Conservation (phyloP, 345 rosid genomes). For the Citrus unshiu region DNA sequence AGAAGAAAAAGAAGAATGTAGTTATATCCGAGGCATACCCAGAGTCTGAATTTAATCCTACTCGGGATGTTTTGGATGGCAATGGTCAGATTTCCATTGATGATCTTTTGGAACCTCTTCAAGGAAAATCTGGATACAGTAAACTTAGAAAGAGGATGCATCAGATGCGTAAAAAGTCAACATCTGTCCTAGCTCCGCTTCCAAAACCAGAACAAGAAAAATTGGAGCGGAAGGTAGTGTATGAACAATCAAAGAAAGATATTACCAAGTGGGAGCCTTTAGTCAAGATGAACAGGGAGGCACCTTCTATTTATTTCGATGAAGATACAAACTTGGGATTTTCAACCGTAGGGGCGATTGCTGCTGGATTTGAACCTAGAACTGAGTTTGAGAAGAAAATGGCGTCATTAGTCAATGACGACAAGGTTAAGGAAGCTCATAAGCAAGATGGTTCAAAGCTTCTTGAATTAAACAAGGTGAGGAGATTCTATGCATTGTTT, state of each 20-base stretch:
- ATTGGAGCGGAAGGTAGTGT: constrained; percentile 72
- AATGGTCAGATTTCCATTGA: constrained; percentile 48
- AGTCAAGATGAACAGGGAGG: constrained; percentile 84
- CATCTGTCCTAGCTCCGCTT: constrained; percentile 71
- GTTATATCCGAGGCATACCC: constrained; percentile 74
- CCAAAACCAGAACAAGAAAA: constrained; percentile 65
- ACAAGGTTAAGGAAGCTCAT: constrained; percentile 69
- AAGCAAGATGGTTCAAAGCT: constrained; percentile 77
- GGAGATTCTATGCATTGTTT: not conserved
- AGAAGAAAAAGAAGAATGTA: constrained; percentile 45
- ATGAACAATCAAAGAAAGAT: constrained; percentile 53
- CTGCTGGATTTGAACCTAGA: constrained; percentile 87
- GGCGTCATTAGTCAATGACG: constrained; percentile 62
- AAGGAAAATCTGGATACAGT: constrained; percentile 55
- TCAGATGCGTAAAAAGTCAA: constrained; percentile 45
- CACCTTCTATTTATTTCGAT: constrained; percentile 70
- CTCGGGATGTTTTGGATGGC: constrained; percentile 76
- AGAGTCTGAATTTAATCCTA: constrained; percentile 90
- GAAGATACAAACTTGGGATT: constrained; percentile 63
- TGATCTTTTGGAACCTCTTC: constrained; percentile 68
- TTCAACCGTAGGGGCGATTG: constrained; percentile 93
- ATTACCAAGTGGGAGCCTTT: constrained; percentile 72
- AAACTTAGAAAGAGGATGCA: constrained; percentile 51
- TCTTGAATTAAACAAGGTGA: constrained; percentile 83
- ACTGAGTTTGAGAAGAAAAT: constrained; percentile 92